Percentiles rank a stretch among this genome's conserved stretches.
Conservation (phyloP, 2,329 filamentous ascomycete genomes). For the Sporothrix variecibatus region DNA sequence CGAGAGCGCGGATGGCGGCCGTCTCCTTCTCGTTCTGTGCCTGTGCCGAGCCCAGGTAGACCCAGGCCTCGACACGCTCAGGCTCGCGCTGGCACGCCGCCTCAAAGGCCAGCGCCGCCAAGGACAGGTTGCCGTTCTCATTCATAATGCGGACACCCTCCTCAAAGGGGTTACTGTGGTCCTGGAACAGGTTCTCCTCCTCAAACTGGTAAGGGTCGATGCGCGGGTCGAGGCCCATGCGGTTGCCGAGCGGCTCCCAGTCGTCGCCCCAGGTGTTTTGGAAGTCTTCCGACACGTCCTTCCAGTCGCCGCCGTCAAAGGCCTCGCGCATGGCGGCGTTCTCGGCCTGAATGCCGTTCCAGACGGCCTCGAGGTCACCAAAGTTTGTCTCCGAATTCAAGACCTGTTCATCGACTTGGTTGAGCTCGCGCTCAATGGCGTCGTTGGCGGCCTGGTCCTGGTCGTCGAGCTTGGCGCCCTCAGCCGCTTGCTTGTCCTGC, state of each 20-base stretch:
- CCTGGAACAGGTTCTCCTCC: constrained; percentile 85
- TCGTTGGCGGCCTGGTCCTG: constrained; percentile 64
- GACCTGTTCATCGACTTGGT: constrained; percentile 72
- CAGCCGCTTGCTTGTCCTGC: constrained; percentile 52
- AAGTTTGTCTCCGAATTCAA: constrained; percentile 72
- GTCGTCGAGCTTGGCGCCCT: constrained; percentile 90
- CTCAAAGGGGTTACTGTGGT: constrained; percentile 81
- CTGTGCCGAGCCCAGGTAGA: constrained; percentile 85
- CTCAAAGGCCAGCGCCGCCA: constrained; percentile 93
- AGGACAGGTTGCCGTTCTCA: constrained; percentile 88
- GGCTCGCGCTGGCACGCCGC: constrained; percentile 90
- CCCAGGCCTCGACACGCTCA: constrained; percentile 89
- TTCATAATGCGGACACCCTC: constrained; percentile 92
- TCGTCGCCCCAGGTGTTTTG: constrained; percentile 52
- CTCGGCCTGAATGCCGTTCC: constrained; percentile 79
- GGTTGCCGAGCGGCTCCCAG: constrained; percentile 64
- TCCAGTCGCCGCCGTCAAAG: constrained; percentile 67
- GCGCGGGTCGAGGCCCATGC: constrained; percentile 69
- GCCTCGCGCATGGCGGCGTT: constrained; percentile 69
- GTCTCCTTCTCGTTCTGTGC: constrained; percentile 99
- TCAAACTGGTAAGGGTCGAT: constrained; percentile 94
- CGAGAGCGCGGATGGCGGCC: constrained; percentile 88
- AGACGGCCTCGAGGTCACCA: constrained; percentile 88
- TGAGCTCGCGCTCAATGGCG: constrained; percentile 81
- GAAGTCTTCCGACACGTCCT: constrained; percentile 29